These are phyloP conservation scores for Huntiella decipiens DNA, from an alignment of 2,329 filamentous ascomycete genomes.

Conservation along the genomic window DNA sequence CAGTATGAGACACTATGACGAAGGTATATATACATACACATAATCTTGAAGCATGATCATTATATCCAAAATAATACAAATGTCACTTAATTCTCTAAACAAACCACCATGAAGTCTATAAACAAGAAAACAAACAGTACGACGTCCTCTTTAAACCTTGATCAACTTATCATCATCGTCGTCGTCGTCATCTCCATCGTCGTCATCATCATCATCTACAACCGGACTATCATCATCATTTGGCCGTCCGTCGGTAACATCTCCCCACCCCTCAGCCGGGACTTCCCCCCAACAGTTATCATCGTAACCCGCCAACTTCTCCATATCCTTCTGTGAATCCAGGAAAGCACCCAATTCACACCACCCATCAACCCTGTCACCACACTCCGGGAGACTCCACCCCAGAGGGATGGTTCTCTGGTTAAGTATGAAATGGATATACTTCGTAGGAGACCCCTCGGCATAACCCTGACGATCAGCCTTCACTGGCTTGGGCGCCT, in stretches of 20 bases:
- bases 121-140: not conserved
- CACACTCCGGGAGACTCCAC: slow-evolving; percentile 45
- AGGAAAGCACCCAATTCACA: slow-evolving; percentile 55
- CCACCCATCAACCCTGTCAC: slow-evolving; percentile 51
- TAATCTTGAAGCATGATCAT: too few relatives aligned
- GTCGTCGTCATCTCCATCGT: not conserved
- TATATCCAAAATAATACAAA: too few relatives aligned
- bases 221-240: not conserved
- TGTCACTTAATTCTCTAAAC: too few relatives aligned
- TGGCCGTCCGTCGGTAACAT: not conserved
- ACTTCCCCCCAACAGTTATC: slow-evolving; percentile 2
- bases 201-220: not conserved
- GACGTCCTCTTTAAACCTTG: not conserved
- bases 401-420: slow-evolving; percentile 55
- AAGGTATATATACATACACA: too few relatives aligned
- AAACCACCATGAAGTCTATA: too few relatives aligned
- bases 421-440: slow-evolving; percentile 58
- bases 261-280: not conserved
- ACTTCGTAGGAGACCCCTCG: slow-evolving; percentile 29
- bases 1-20: too few relatives aligned
- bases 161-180: not conserved
- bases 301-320: slow-evolving; percentile 34
- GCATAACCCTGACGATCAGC: slow-evolving; percentile 35
- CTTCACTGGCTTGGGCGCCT: slow-evolving; percentile 42
- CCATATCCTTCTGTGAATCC: slow-evolving; percentile 38